phyloP scores from a whole-genome alignment of 2,329 filamentous ascomycete species.

The Cryphonectria radicalis region DNA sequence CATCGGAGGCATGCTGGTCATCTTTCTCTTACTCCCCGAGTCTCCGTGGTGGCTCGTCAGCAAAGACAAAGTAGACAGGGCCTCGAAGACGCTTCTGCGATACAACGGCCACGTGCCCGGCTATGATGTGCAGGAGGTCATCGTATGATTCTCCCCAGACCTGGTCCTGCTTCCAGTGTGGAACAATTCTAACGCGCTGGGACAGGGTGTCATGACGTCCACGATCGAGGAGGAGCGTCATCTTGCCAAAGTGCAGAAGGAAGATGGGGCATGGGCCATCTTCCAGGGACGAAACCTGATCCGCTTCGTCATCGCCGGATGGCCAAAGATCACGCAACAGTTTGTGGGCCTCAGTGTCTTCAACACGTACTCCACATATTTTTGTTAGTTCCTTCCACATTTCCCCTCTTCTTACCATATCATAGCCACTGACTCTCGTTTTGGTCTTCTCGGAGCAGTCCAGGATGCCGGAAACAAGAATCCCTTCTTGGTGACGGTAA shows the following conservation, averaged over 20 bases:
- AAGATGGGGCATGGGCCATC: conserved; percentile 3
- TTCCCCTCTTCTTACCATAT: neutral
- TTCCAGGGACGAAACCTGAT: conserved; percentile 12
- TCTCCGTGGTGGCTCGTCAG: conserved; percentile 19
- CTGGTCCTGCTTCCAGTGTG: neutral
- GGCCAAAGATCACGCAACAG: conserved; percentile 30
- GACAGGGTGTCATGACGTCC: conserved; percentile 32
- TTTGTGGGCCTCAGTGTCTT: conserved; percentile 33
- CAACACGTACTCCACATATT: conserved; percentile 33
- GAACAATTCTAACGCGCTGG: neutral
- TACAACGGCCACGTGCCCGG: conserved; percentile 29
- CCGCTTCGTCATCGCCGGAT: conserved; percentile 6
- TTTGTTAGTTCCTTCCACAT: conserved; percentile 21
- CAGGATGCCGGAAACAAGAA: conserved; percentile 33
- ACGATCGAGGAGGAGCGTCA: conserved; percentile 30
- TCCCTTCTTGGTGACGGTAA: conserved; percentile 32
- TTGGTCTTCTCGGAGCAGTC: conserved; percentile 6
- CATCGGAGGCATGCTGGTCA: conserved; percentile 31
- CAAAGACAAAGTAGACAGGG: neutral
- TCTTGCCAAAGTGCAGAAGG: conserved; percentile 12
- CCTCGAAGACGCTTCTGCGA: neutral
- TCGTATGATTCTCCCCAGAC: conserved; percentile 19
- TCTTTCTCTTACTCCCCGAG: conserved; percentile 32
- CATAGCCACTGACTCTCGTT: neutral
- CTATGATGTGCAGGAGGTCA: conserved; percentile 27